A percentile compares a stretch with the other conserved stretches of the same genome.
phyloP scores from a whole-genome alignment of 495 filamentous ascomycete species.

The Parathielavia appendiculata region DNA sequence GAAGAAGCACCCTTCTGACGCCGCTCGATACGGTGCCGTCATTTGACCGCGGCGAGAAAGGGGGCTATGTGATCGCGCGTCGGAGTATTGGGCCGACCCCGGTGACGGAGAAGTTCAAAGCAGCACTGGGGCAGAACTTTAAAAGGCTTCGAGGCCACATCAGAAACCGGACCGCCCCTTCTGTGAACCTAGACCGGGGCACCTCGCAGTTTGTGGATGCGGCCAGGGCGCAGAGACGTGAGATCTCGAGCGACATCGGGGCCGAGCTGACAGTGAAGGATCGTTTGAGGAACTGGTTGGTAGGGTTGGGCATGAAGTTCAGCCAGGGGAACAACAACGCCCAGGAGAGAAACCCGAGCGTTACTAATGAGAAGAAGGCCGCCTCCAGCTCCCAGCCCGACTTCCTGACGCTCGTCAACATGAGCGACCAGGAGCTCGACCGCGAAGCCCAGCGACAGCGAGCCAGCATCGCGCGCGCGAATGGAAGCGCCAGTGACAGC shows the following conservation, averaged over 20 bases:
- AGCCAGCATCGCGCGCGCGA: constrained; percentile 26
- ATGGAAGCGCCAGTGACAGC: constrained; percentile 28
- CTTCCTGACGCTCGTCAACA: constrained; percentile 36
- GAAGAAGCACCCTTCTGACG: constrained; percentile 43
- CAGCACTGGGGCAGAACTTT: constrained; percentile 34
- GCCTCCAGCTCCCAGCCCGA: constrained; percentile 30
- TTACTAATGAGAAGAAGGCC: constrained; percentile 25
- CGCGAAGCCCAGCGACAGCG: constrained; percentile 31
- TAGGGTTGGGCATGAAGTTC: constrained; percentile 35
- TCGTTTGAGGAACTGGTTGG: constrained; percentile 39
- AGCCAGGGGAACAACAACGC: constrained; percentile 30
- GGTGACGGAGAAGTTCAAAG: constrained; percentile 34
- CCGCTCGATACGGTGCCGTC: constrained; percentile 35
- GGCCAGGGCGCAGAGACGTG: constrained; percentile 34
- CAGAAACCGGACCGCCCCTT: constrained; percentile 36
- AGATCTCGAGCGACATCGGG: constrained; percentile 24
- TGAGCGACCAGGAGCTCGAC: constrained; percentile 36
- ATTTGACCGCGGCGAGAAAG: constrained; percentile 33
- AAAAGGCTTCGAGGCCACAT: constrained; percentile 37
- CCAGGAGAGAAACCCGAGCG: constrained; percentile 18
- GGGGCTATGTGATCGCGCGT: constrained; percentile 38
- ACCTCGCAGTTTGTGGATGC: constrained; percentile 49
- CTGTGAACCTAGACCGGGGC: constrained; percentile 46
- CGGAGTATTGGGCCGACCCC: constrained; percentile 42
- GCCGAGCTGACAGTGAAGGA: constrained; percentile 29